Conservation (phyloP, 176 grass and related monocot genomes). For the Musa acuminata region DNA sequence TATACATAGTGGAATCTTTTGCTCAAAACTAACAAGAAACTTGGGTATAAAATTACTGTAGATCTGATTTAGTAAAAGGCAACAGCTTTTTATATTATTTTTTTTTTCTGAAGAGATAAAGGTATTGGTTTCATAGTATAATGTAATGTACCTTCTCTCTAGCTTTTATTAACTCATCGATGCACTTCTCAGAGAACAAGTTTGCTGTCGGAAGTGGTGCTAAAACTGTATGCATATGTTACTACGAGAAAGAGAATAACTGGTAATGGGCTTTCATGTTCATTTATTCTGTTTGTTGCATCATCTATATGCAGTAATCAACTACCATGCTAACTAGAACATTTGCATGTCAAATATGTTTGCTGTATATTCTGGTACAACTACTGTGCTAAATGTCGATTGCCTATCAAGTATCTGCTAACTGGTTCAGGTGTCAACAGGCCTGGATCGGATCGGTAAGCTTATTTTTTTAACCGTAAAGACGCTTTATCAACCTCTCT, state of each 20-base stretch:
- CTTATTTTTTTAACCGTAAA: background rate
- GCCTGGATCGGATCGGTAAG: too few species aligned
- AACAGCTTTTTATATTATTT: too few species aligned
- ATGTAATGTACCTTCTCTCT: background rate
- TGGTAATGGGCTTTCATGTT: conserved; percentile 44
- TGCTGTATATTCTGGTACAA: background rate
- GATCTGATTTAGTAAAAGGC: too few species aligned
- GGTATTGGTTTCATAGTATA: background rate
- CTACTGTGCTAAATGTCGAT: background rate
- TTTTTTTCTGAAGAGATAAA: too few species aligned
- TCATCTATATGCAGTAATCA: background rate
- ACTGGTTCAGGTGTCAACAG: background rate
- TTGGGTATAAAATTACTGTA: too few species aligned
- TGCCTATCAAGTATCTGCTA: background rate
- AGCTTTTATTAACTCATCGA: background rate
- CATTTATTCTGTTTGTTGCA: background rate
- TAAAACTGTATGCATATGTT: conserved; percentile 93
- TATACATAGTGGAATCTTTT: too few species aligned
- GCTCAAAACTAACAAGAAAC: too few species aligned
- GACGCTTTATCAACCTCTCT: too few species aligned
- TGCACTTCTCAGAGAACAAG: conserved; percentile 78
- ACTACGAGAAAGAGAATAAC: conserved; percentile 93
- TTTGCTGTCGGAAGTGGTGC: conserved; percentile 99
- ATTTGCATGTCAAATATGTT: background rate
- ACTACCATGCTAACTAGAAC: background rate